Percentiles rank a stretch among this genome's conserved stretches.
phyloP scores from a whole-genome alignment of 257 asterid genomes.

The Jacaranda copaia region DNA sequence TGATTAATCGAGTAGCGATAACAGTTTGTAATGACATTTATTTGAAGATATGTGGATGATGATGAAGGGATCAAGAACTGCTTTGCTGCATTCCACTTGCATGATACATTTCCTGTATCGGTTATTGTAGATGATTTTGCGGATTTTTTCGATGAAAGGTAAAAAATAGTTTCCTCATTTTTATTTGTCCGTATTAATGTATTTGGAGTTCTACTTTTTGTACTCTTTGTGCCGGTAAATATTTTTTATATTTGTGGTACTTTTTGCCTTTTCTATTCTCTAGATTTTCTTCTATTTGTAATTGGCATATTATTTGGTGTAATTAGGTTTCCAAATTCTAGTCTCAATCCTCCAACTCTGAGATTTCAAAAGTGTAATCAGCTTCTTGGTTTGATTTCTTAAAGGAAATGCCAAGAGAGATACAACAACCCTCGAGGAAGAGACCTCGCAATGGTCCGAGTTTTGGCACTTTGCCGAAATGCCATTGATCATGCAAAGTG shows the following conservation, averaged over 20 bases:
- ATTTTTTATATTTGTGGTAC: background rate
- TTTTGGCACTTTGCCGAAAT: slow-evolving; percentile 71
- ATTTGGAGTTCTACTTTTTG: background rate
- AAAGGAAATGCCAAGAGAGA: slow-evolving; percentile 75
- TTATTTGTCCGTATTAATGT: background rate
- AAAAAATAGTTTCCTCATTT: background rate
- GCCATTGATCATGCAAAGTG: slow-evolving; percentile 79
- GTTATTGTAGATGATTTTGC: slow-evolving; percentile 84
- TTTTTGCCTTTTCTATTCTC: background rate
- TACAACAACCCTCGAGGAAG: slow-evolving; percentile 78
- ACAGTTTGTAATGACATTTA: slow-evolving; percentile 7
- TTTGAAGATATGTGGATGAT: slow-evolving; percentile 77
- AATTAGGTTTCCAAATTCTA: background rate
- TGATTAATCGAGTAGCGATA: slow-evolving; percentile 22
- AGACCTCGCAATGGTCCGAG: slow-evolving; percentile 87
- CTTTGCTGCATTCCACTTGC: slow-evolving; percentile 92
- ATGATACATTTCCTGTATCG: slow-evolving; percentile 57
- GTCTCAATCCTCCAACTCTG: background rate
- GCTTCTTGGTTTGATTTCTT: slow-evolving; percentile 25
- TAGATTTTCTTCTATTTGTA: background rate
- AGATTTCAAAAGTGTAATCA: background rate
- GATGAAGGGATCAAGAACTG: slow-evolving; percentile 82
- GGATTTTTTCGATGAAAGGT: slow-evolving; percentile 80
- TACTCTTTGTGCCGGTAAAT: background rate
- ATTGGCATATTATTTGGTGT: background rate